Conservation (phyloP, 768 basidiomycete species). For the Lepiota subincarnata region DNA sequence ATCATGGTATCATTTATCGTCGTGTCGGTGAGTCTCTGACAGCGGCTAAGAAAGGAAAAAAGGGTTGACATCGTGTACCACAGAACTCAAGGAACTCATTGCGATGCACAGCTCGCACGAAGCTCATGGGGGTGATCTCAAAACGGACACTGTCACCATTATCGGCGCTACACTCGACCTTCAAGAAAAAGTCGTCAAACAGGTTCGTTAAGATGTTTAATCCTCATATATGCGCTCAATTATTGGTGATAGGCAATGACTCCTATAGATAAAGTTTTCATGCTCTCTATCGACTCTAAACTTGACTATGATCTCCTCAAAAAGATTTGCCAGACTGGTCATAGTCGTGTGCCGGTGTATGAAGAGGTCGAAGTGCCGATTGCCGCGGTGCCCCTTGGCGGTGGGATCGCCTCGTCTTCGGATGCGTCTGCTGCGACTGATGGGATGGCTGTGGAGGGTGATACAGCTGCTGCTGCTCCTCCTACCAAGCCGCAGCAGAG, state of each 20-base stretch:
- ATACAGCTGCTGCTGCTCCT: not conserved
- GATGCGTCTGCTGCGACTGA: not conserved
- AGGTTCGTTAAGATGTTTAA: constrained; percentile 32
- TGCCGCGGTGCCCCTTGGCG: constrained; percentile 22
- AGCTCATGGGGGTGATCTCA: constrained; percentile 79
- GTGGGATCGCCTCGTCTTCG: not conserved
- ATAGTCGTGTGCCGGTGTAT: constrained; percentile 80
- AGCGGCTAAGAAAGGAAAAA: too few relatives aligned
- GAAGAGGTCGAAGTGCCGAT: constrained; percentile 68
- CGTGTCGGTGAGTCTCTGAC: constrained; percentile 11
- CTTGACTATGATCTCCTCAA: constrained; percentile 79
- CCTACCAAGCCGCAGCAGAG: constrained; percentile 15
- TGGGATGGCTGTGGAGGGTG: not conserved
- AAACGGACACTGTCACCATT: constrained; percentile 83
- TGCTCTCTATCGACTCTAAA: constrained; percentile 81
- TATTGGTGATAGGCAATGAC: constrained; percentile 62
- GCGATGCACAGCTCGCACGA: constrained; percentile 77
- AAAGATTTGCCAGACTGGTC: constrained; percentile 73
- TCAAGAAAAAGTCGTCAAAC: constrained; percentile 79
- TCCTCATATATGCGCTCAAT: not conserved
- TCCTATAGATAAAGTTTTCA: constrained; percentile 74
- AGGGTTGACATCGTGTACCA: not conserved
- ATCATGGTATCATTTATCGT: constrained; percentile 80
- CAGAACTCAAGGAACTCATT: constrained; percentile 87
- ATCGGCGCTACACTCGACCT: constrained; percentile 87